Evolutionary conservation across 2,329 filamentous ascomycete genomes (phyloP).

Genomic region (Moelleriella libera): DNA sequence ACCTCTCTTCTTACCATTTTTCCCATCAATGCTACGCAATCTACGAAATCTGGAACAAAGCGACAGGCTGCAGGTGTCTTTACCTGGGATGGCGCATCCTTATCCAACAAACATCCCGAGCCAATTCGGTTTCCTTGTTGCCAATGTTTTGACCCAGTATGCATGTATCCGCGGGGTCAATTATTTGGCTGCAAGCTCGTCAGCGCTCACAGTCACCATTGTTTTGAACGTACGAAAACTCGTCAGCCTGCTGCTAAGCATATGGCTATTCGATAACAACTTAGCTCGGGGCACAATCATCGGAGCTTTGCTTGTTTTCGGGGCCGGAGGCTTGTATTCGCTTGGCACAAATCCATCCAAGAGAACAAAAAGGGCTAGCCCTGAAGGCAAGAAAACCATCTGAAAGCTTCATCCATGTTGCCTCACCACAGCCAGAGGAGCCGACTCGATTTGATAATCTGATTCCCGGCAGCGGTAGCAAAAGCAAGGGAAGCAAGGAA

Average conservation of each 20-base stretch:
- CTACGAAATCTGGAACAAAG: conserved; percentile 50
- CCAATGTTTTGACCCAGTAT: conserved; percentile 83
- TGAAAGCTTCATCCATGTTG: no score
- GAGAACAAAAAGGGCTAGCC: conserved; percentile 34
- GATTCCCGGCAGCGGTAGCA: no score
- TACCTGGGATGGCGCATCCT: conserved; percentile 6
- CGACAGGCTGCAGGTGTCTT: conserved; percentile 31
- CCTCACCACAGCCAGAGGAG: no score
- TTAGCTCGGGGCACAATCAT: conserved; percentile 63
- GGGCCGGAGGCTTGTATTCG: conserved; percentile 81
- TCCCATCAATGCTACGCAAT: conserved; percentile 49
- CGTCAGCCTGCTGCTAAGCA: conserved; percentile 78
- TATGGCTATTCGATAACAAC: conserved; percentile 84
- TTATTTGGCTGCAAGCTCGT: conserved; percentile 74
- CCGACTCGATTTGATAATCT: no score
- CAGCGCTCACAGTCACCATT: conserved; percentile 89
- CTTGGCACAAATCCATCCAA: not conserved
- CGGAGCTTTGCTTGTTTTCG: conserved; percentile 77
- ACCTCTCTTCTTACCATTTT: conserved; percentile 61
- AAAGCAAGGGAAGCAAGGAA: no score
- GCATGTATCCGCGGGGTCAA: conserved; percentile 94
- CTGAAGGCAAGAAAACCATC: conserved; percentile 15
- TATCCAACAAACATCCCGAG: conserved; percentile 34
- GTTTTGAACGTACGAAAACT: conserved; percentile 92
- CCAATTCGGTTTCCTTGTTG: conserved; percentile 54